Evolutionary conservation across 176 grass and related monocot species (phyloP).

Genomic region (Otatea glauca): DNA sequence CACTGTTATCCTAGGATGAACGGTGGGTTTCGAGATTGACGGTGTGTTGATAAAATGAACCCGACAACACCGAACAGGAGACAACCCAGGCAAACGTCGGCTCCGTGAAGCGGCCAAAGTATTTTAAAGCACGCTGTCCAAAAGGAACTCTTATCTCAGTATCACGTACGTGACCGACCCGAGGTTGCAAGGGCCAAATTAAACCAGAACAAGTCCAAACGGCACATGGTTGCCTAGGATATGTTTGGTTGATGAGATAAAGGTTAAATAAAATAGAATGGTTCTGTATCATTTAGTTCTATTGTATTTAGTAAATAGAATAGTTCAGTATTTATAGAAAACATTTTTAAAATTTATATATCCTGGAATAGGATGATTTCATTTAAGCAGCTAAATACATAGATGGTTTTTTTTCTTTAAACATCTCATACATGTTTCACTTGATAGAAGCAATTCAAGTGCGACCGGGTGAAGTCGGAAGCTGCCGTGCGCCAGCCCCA

Average conservation of each 20-base stretch:
- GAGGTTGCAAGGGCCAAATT: background rate
- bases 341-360: too few relatives aligned
- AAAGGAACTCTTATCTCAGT: background rate
- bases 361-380: too few relatives aligned
- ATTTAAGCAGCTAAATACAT: too few relatives aligned
- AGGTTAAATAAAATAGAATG: too few relatives aligned
- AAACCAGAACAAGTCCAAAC: background rate
- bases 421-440: too few relatives aligned
- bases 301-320: too few relatives aligned
- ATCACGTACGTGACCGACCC: background rate
- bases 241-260: too few relatives aligned
- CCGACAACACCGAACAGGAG: background rate
- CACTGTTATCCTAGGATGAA: background rate
- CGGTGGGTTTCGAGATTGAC: background rate
- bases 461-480: slow-evolving; percentile 24
- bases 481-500: slow-evolving; percentile 4
- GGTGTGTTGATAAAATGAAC: background rate
- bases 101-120: background rate
- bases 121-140: background rate
- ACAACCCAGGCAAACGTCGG: background rate
- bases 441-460: too few relatives aligned
- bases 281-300: too few relatives aligned
- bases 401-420: too few relatives aligned
- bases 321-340: too few relatives aligned
- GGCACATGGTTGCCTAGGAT: background rate